A percentile compares a stretch with the other conserved stretches of the same genome.
phyloP scores from a whole-genome alignment of 2,329 filamentous ascomycete species.

The Emergomyces orientalis region DNA sequence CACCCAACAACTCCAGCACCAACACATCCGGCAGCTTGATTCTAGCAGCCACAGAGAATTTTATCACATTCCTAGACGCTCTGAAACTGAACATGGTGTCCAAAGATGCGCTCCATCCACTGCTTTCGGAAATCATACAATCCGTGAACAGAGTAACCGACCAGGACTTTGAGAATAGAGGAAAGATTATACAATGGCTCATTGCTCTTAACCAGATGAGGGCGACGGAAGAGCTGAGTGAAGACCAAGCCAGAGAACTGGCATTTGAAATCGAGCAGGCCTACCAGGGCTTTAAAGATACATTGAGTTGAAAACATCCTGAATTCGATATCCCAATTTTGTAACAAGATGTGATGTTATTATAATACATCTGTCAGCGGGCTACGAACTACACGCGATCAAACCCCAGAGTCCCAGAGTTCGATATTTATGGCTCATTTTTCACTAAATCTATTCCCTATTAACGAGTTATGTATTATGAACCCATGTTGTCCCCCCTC shows the following conservation, averaged over 20 bases:
- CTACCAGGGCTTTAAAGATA: slow-evolving; percentile 86
- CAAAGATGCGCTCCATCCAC: slow-evolving; percentile 91
- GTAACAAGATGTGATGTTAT: background rate
- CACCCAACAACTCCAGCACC: slow-evolving; percentile 21
- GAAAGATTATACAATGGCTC: slow-evolving; percentile 97
- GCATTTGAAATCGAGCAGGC: slow-evolving; percentile 90
- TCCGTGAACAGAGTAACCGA: slow-evolving; percentile 96
- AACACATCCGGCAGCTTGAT: slow-evolving; percentile 57
- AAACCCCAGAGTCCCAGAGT: background rate
- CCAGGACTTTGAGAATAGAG: slow-evolving; percentile 85
- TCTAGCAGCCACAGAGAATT: slow-evolving; percentile 87
- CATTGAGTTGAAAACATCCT: slow-evolving; percentile 44
- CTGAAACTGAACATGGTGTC: slow-evolving; percentile 84
- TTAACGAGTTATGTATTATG: background rate
- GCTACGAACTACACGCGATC: background rate
- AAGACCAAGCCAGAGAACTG: slow-evolving; percentile 79
- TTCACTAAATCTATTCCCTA: background rate
- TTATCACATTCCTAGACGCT: slow-evolving; percentile 95
- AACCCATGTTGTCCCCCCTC: background rate
- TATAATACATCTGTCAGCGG: background rate
- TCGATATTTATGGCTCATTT: background rate
- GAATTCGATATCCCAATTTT: background rate
- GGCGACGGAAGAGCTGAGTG: slow-evolving; percentile 78
- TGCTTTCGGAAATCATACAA: slow-evolving; percentile 92
- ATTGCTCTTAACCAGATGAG: slow-evolving; percentile 98